Base-by-base conservation (phyloP, 345 rosid species). In the Turritis glabra region DNA sequence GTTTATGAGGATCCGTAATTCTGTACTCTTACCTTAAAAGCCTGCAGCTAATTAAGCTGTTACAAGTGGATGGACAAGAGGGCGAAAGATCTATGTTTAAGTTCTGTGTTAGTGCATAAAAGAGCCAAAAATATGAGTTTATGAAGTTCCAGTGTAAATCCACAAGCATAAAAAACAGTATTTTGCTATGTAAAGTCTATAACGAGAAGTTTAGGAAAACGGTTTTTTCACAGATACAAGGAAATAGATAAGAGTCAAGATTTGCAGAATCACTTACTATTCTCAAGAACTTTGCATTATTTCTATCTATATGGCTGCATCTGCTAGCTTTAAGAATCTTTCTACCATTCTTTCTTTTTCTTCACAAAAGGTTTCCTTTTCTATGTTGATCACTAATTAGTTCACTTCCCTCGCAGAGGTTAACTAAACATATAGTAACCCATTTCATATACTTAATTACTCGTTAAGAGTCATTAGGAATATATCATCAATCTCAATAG, bases 381-480 rank as follows among this genome's bases (percentile, higher is more conserved):
- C 92, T 90, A 1, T 22, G 10, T 84, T 91, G 44, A 89, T 87
- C 64, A 51, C 91, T 78, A 30, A 85, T 82, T 21, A 89, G 71
- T 61, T 89, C 89, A 18, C 84, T 80, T n/a, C n/a, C n/a, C n/a
- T n/a, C n/a, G n/a, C 1, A 87, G 86, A n/a, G 91, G 30, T n/a
- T n/a, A n/a, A n/a, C n/a, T n/a, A n/a, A n/a, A n/a, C n/a, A n/a
- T n/a, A n/a, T n/a, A n/a, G n/a, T 51, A 17, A 2, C 11, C 4
- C 50, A n/a, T 17, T 17, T 7, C 50, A 44, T 89, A 2, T 26
- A 81, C 89, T 90, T 1, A 33, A 10, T 10, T 58, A 14, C 37
- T 40, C 5, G 23, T 53, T 27, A 25, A 53, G 46, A n/a, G 17
- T 11, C 51, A 44, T 26, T 11, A 18, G 3, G 8, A 5, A 1